Evolutionary conservation across 345 rosid species (phyloP), one percentile per base, ranked within the genome.

Genomic region (Gossypium rotundifolium): DNA sequence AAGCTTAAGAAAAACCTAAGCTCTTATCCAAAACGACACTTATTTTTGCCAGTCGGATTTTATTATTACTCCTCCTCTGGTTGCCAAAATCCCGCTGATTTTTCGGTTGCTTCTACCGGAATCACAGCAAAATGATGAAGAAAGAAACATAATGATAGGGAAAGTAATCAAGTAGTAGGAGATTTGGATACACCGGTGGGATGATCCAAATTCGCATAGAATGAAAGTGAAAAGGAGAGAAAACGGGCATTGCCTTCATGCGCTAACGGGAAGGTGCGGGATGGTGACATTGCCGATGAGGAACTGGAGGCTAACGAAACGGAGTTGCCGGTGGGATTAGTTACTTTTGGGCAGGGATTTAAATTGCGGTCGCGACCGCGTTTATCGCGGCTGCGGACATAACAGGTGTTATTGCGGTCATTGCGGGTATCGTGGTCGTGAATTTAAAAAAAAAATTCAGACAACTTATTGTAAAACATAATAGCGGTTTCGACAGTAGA

Each of bases 41-140:
- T 77, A 65, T 27, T 66, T 74, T 3, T 9, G 55, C 4, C 6
- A 10, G 67, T 40, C 69, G n/a, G 82, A 74, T n/a, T 48, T 76
- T 3, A 67, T 3, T 65, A 54, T 8, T 44, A 54, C 46, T 25
- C 16, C 40, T 33, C 4, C 38, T 46, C 38, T 1, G 44, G 27
- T 38, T 0, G 18, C 2, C 20, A 11, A 13, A 14, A 74, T 38
- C 20, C 63, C 54, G 14, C 2, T 8, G 85, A 78, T 22, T 14
- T 45, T 17, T 76, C 75, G 12, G 81, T 72, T n/a, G 75, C 72
- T 1, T 71, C 84, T 44, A 55, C 82, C 22, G 81, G 75, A n/a
- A 79, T 86, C 78, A 7, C 71, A 77, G 20, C 57, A 53, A 53
- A 17, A 53, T 16, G 57, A 7, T 16, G 66, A 62, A 29, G 45